Evolutionary conservation across 164 flowering plant species (phyloP).

Genomic region (Berberis vulgaris): DNA sequence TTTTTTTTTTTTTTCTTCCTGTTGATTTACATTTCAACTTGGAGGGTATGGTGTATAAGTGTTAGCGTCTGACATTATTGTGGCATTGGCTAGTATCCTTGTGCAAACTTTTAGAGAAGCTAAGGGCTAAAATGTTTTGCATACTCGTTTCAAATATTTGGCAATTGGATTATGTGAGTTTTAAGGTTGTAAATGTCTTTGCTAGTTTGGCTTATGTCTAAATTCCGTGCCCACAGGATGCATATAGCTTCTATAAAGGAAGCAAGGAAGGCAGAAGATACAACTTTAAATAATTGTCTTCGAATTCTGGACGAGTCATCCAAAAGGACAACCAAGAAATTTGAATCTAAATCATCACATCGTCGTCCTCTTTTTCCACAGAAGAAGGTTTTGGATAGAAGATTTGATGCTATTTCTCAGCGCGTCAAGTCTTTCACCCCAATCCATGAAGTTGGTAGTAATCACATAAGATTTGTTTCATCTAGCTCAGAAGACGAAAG

Average conservation of each 20-base stretch:
- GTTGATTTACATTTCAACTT: no score
- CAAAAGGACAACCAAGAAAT: slow-evolving; percentile 14
- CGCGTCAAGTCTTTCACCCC: slow-evolving; percentile 61
- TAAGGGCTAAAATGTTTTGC: no score
- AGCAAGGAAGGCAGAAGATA: slow-evolving; percentile 36
- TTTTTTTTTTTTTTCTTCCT: no score
- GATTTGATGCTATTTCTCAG: slow-evolving; percentile 42
- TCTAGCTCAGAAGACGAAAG: slow-evolving; percentile 69
- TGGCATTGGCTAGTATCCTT: no score
- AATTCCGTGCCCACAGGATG: slow-evolving; percentile 28
- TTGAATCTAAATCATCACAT: neutral
- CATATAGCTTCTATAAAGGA: slow-evolving; percentile 35
- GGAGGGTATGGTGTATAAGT: no score
- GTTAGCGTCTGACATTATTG: no score
- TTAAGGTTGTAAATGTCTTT: neutral
- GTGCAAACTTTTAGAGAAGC: no score
- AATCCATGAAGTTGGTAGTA: slow-evolving; percentile 32
- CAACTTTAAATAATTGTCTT: slow-evolving; percentile 22
- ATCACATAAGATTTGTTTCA: slow-evolving; percentile 57
- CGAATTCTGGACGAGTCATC: slow-evolving; percentile 4
- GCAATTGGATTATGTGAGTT: no score
- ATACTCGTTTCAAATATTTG: no score
- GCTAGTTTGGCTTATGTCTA: neutral
- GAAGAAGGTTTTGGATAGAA: slow-evolving; percentile 50
- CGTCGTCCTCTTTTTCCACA: slow-evolving; percentile 24